A percentile compares a stretch with the other conserved stretches of the same genome.
phyloP scores from a whole-genome alignment of 2,329 filamentous ascomycete species.

The Domatiomyces catenatus region DNA sequence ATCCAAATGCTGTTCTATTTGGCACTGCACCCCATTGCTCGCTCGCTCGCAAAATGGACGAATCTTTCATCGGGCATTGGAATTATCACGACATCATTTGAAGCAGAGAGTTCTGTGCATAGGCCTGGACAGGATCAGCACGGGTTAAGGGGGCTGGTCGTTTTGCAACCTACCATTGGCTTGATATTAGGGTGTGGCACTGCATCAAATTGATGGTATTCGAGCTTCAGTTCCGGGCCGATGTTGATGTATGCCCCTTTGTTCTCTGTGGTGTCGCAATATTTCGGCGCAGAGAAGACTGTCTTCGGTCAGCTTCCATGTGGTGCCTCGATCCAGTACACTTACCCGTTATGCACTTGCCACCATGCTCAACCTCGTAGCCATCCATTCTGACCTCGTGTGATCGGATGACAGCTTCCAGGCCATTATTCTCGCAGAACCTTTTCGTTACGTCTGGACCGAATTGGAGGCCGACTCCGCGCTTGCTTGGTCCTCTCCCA shows the following conservation, averaged over 20 bases:
- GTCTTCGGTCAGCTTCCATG: slow-evolving; percentile 12
- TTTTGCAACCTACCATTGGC: slow-evolving; percentile 52
- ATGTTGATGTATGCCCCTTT: slow-evolving; percentile 98
- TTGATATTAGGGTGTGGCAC: slow-evolving; percentile 91
- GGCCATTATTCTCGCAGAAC: slow-evolving; percentile 90
- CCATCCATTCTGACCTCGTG: slow-evolving; percentile 98
- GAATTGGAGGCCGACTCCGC: slow-evolving; percentile 91
- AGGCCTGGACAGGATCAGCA: slow-evolving; percentile 27
- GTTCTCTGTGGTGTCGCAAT: slow-evolving; percentile 96
- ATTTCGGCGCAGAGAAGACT: slow-evolving; percentile 95
- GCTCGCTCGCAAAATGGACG: background rate
- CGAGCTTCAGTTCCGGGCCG: slow-evolving; percentile 74
- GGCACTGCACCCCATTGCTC: background rate
- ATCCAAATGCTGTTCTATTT: background rate
- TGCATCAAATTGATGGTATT: slow-evolving; percentile 87
- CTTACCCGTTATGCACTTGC: slow-evolving; percentile 79
- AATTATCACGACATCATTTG: background rate
- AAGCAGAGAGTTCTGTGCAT: slow-evolving; percentile 24
- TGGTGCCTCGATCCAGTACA: slow-evolving; percentile 14
- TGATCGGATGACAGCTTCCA: slow-evolving; percentile 89
- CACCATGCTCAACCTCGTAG: slow-evolving; percentile 96
- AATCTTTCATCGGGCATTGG: no score
- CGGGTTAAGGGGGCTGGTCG: background rate
- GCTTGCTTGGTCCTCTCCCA: slow-evolving; percentile 85
- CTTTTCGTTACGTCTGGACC: slow-evolving; percentile 89